Conservation (phyloP, 1,284 basidiomycete genomes). For the Cystobasidium pallidum region DNA sequence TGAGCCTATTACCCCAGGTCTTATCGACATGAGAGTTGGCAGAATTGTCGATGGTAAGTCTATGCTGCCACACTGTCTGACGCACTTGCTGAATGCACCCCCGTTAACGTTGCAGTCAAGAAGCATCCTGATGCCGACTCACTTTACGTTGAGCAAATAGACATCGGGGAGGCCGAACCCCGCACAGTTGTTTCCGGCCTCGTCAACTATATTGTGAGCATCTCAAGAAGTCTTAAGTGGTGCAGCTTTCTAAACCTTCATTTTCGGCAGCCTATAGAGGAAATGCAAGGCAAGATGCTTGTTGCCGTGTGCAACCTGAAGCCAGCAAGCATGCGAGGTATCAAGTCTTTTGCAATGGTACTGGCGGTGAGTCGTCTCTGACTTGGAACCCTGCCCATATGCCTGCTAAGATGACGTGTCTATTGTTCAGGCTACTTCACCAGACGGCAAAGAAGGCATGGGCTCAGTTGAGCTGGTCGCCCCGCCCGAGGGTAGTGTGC, state of each 20-base stretch:
- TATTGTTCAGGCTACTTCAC: constrained; percentile 71
- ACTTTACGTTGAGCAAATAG: constrained; percentile 79
- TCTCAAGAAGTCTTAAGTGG: no score
- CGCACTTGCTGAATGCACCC: no score
- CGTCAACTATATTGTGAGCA: constrained; percentile 88
- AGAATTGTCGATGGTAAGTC: constrained; percentile 76
- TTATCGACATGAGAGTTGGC: constrained; percentile 86
- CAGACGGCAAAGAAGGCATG: constrained; percentile 70
- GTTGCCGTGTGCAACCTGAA: constrained; percentile 93
- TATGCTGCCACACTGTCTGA: no score
- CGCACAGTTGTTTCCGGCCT: constrained; percentile 92
- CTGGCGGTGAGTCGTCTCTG: constrained; percentile 68
- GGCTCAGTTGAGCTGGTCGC: constrained; percentile 79
- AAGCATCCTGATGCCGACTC: constrained; percentile 93
- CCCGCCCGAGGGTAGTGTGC: constrained; percentile 80
- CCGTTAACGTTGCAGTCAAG: constrained; percentile 64
- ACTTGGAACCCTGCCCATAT: no score
- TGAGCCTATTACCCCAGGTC: constrained; percentile 40
- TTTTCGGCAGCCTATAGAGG: constrained; percentile 6
- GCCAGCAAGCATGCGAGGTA: constrained; percentile 90
- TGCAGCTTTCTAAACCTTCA: no score
- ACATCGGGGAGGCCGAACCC: constrained; percentile 88
- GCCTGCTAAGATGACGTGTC: no score
- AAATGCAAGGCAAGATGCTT: constrained; percentile 78
- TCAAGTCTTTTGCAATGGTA: constrained; percentile 96